These are phyloP conservation scores for Rubia tinctorum DNA, from an alignment of 305 asterid species.

Conservation along the genomic window DNA sequence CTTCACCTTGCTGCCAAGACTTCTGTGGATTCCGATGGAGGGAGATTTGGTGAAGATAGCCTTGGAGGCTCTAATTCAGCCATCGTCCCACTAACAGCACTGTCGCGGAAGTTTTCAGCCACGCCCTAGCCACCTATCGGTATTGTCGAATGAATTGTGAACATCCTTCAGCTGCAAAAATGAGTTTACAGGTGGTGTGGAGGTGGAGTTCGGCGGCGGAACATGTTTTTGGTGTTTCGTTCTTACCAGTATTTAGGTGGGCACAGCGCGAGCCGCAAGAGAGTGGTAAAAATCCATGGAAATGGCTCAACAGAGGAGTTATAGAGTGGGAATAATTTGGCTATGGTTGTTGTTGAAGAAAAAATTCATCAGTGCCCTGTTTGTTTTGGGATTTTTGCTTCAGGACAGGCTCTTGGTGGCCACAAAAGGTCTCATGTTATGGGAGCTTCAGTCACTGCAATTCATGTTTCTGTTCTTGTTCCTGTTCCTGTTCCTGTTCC, in stretches of 20 bases:
- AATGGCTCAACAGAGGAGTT: neutral
- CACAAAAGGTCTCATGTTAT: conserved; percentile 79
- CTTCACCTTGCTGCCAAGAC: too few species aligned
- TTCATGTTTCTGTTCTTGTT: neutral
- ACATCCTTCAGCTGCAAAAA: too few species aligned
- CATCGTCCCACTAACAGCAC: too few species aligned
- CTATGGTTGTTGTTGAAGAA: conserved; percentile 23
- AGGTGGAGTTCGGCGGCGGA: too few species aligned
- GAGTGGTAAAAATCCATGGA: conserved; percentile 18
- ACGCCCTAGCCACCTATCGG: too few species aligned
- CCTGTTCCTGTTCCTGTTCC: conserved; percentile 5
- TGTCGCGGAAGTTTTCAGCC: too few species aligned
- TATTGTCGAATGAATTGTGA: too few species aligned
- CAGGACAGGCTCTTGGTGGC: conserved; percentile 96
- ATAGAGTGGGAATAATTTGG: conserved; percentile 9
- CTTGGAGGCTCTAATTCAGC: too few species aligned
- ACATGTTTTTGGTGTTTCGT: conserved; percentile 28
- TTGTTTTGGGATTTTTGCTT: conserved; percentile 66
- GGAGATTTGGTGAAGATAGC: too few species aligned
- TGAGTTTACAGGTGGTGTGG: too few species aligned
- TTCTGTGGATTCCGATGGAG: too few species aligned
- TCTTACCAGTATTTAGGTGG: conserved; percentile 97
- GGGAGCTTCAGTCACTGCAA: conserved; percentile 27
- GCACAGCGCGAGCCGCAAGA: conserved; percentile 89
- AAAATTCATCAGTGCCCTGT: conserved; percentile 72